These are phyloP conservation scores for Pyrrhoderma lamaoense DNA, from an alignment of 1,284 basidiomycete genomes.

Conservation along the genomic window DNA sequence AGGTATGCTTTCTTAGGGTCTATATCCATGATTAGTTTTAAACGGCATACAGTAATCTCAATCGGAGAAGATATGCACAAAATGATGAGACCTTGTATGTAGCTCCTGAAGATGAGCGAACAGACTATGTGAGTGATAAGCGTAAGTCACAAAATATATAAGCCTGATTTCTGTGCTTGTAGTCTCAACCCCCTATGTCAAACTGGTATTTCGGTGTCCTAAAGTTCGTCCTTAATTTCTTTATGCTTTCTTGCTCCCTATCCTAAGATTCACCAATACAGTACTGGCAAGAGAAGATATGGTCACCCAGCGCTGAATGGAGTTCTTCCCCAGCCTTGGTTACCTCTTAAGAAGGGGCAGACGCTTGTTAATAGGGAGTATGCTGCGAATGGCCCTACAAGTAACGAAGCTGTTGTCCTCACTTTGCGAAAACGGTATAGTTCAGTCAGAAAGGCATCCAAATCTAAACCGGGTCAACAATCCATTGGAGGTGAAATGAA, in stretches of 20 bases:
- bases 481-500: slow-evolving; percentile 7
- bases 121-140: slow-evolving; percentile 77
- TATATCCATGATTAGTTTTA: slow-evolving; percentile 5
- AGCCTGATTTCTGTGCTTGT: slow-evolving; percentile 2
- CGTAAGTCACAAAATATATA: slow-evolving; percentile 5
- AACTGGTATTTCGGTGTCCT: slow-evolving; percentile 88
- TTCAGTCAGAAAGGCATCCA: slow-evolving; percentile 33
- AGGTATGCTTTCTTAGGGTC: slow-evolving; percentile 43
- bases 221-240: slow-evolving; percentile 48
- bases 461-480: slow-evolving; percentile 19
- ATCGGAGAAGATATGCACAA: slow-evolving; percentile 77
- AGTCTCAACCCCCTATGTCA: slow-evolving; percentile 93
- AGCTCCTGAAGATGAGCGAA: slow-evolving; percentile 82
- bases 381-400: slow-evolving; percentile 22
- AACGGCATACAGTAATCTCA: slow-evolving; percentile 55
- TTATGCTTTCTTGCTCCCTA: background rate
- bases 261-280: slow-evolving; percentile 24
- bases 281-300: slow-evolving; percentile 81
- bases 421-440: slow-evolving; percentile 65
- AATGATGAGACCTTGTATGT: slow-evolving; percentile 95
- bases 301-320: slow-evolving; percentile 89
- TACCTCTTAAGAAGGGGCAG: slow-evolving; percentile 78
- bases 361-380: slow-evolving; percentile 49
- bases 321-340: slow-evolving; percentile 83
- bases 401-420: slow-evolving; percentile 62